phyloP scores from a whole-genome alignment of 345 rosid species.

The Corchorus olitorius region DNA sequence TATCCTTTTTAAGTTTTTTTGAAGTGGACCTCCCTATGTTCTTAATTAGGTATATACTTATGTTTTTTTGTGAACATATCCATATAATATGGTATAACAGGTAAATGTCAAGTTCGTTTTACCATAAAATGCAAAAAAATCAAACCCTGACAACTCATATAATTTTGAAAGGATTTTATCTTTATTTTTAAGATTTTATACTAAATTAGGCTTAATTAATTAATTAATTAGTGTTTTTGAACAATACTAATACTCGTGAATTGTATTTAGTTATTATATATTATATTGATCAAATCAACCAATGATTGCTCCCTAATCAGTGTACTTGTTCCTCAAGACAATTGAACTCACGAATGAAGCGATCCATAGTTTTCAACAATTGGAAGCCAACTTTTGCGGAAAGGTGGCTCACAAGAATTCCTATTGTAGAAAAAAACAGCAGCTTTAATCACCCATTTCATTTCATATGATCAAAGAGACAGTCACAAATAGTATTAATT shows the following conservation, averaged over 20 bases:
- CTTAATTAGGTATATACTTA: too few relatives aligned
- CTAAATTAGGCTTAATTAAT: not conserved
- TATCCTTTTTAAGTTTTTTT: too few relatives aligned
- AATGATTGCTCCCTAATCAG: constrained; percentile 12
- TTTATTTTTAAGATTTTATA: not conserved
- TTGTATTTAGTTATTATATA: not conserved
- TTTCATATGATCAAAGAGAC: not conserved
- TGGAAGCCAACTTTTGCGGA: not conserved
- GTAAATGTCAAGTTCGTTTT: too few relatives aligned
- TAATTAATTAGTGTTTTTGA: not conserved
- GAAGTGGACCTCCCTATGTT: too few relatives aligned
- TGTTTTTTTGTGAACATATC: too few relatives aligned
- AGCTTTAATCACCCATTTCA: not conserved
- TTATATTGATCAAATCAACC: constrained; percentile 6
- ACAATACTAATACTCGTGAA: not conserved
- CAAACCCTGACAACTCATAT: too few relatives aligned
- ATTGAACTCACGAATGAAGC: not conserved
- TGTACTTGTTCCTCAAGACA: not conserved
- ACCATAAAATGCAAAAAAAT: too few relatives aligned
- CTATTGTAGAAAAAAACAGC: not conserved
- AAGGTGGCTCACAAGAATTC: not conserved
- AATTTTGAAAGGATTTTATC: too few relatives aligned
- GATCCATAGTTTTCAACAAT: not conserved
- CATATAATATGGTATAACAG: too few relatives aligned
- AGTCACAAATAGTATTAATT: not conserved